Evolutionary conservation across 805 yeast species (phyloP), one percentile per base, ranked within the genome.

Genomic region (Metschnikowia anglica): DNA sequence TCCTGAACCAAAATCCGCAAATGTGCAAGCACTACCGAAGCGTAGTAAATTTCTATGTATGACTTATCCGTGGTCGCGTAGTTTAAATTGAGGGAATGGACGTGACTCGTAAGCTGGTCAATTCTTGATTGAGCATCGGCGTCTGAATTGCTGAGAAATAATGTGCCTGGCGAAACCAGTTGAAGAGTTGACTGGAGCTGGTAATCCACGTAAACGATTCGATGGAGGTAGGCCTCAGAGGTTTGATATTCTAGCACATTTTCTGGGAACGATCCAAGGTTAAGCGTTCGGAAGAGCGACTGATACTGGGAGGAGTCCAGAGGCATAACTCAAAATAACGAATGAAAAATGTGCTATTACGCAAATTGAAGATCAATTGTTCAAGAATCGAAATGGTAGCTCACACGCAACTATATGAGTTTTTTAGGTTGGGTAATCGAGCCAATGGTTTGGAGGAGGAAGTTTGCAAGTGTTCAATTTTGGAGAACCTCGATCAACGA

Each of bases 201-300:
- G 52, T 65, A 63, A 47, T 70, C 76, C 26, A 68, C 51, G 38
- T 61, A 68, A 6, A 63, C 51, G 19, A 67, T 48, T 42, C 62
- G 72, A 39, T 61, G 60, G 46, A 70, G 56, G 34, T 58, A 61
- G 29, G 59, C 61, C 28, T 59, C 62, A 8, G 68, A 60, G 16
- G 66, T 65, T 47, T 65, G 64, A 43, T 58, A 65, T n/a, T 51
- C 55, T 27, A 56, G 46, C 26, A 68, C 68, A 24, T 61, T 49
- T 39, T 46, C 51, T 9, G 76, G 76, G 37, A 69, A 70, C 35
- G 66, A 55, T 17, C 74, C 73, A 29, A 67, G 47, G 34, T 55
- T 56, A 41, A 70, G 57, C 4, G 66, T 60, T 32, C 47, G 51
- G 35, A 61, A 47, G 37, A 54, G 53, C 36, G 48, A 43, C 25